These are phyloP conservation scores for Inonotus hispidus DNA, from an alignment of 1,284 basidiomycete species.

Conservation along the genomic window DNA sequence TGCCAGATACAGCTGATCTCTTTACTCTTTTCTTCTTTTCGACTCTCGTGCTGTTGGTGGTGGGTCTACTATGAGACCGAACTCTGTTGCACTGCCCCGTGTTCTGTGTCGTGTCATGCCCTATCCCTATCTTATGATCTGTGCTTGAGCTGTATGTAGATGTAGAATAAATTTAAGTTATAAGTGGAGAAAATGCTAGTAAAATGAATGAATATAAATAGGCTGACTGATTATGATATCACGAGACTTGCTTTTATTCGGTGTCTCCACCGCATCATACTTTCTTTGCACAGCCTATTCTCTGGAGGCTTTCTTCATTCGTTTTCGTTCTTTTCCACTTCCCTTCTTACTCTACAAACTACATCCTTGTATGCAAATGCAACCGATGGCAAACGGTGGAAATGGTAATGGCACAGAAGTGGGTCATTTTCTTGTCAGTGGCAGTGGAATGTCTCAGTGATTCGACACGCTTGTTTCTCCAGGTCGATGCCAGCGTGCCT, in stretches of 20 bases:
- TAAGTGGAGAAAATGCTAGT: neutral
- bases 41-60: neutral
- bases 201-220: neutral
- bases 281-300: neutral
- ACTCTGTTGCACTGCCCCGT: neutral
- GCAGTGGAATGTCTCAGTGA: neutral
- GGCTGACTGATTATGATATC: neutral
- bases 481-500: slow-evolving; percentile 11
- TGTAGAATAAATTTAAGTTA: slow-evolving; percentile 11
- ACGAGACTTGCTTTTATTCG: neutral
- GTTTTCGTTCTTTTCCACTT: no score
- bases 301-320: neutral
- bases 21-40: no score
- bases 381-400: neutral
- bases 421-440: neutral
- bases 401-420: neutral
- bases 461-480: neutral
- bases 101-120: neutral
- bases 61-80: neutral
- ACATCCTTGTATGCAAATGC: neutral
- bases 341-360: neutral
- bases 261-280: neutral
- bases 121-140: neutral
- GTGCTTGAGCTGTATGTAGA: slow-evolving; percentile 15
- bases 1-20: neutral